Evolutionary conservation across 2,329 filamentous ascomycete species (phyloP).

Genomic region (Diaporthe capsici): DNA sequence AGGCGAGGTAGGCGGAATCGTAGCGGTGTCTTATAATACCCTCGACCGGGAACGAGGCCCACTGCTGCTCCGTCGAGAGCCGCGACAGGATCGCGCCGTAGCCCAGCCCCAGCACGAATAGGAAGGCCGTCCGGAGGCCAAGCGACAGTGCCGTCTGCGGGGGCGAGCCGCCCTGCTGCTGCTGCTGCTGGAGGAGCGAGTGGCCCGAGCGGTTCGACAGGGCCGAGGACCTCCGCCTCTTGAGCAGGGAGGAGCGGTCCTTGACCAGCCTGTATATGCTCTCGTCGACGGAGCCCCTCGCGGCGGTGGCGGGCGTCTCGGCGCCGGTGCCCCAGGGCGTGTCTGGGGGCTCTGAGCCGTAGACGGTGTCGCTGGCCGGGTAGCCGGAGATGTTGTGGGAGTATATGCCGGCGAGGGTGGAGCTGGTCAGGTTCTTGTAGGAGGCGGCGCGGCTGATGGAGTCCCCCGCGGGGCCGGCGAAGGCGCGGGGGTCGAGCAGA

Average conservation of each 20-base stretch:
- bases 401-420: constrained; percentile 94
- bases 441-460: constrained; percentile 80
- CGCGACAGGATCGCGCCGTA: constrained; percentile 88
- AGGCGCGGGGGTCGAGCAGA: constrained; percentile 51
- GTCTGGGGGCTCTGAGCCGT: constrained; percentile 65
- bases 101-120: constrained; percentile 84
- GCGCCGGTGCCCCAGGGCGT: constrained; percentile 87
- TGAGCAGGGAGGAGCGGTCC: constrained; percentile 53
- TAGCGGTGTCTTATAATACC: constrained; percentile 58
- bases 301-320: constrained; percentile 70
- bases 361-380: constrained; percentile 52
- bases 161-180: constrained; percentile 42
- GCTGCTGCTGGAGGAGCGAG: constrained; percentile 6
- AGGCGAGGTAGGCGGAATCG: constrained; percentile 77
- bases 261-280: constrained; percentile 60
- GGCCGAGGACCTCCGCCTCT: constrained; percentile 54
- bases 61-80: constrained; percentile 77
- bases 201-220: constrained; percentile 42
- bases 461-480: constrained; percentile 47
- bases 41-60: constrained; percentile 73
- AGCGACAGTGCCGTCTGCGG: constrained; percentile 62
- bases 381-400: constrained; percentile 72
- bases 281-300: constrained; percentile 59
- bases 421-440: constrained; percentile 87
- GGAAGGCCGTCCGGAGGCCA: constrained; percentile 69